Conservation (phyloP, 805 yeast species). For the Candida chauliodis region DNA sequence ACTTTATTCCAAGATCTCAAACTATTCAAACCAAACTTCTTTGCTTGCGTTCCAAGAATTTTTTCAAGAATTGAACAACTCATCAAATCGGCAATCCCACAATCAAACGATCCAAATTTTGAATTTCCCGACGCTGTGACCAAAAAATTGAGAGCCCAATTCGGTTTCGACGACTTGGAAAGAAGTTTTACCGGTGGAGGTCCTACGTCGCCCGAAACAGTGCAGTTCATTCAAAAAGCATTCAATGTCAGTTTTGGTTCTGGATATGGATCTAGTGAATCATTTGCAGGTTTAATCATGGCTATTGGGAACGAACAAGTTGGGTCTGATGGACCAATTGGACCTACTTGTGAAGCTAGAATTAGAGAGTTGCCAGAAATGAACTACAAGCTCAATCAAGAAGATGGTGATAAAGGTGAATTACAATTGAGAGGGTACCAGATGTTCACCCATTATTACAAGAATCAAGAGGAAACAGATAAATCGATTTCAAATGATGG, state of each 20-base stretch:
- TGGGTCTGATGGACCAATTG: conserved; percentile 40
- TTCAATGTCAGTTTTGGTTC: conserved; percentile 55
- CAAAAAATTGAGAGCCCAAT: conserved; percentile 34
- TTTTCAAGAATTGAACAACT: conserved; percentile 31
- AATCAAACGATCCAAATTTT: conserved; percentile 33
- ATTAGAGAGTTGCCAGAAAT: conserved; percentile 65
- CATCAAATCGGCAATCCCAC: conserved; percentile 20
- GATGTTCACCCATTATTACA: conserved; percentile 49
- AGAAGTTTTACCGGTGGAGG: conserved; percentile 53
- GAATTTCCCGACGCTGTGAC: conserved; percentile 11
- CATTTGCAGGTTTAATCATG: conserved; percentile 53
- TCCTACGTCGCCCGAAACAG: conserved; percentile 62
- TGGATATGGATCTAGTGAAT: conserved; percentile 73
- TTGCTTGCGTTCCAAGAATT: conserved; percentile 38
- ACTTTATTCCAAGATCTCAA: conserved; percentile 27
- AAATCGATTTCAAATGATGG: conserved; percentile 45
- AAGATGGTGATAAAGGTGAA: conserved; percentile 46
- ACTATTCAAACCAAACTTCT: conserved; percentile 23
- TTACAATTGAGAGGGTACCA: conserved; percentile 57
- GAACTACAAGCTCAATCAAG: conserved; percentile 39
- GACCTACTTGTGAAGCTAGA: conserved; percentile 50
- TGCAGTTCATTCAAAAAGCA: conserved; percentile 56
- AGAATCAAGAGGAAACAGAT: conserved; percentile 46
- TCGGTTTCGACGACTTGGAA: conserved; percentile 27
- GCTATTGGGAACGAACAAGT: conserved; percentile 39